Evolutionary conservation across 1,139 yeast species (phyloP).

Genomic region (Sugiyamaella pinicola): DNA sequence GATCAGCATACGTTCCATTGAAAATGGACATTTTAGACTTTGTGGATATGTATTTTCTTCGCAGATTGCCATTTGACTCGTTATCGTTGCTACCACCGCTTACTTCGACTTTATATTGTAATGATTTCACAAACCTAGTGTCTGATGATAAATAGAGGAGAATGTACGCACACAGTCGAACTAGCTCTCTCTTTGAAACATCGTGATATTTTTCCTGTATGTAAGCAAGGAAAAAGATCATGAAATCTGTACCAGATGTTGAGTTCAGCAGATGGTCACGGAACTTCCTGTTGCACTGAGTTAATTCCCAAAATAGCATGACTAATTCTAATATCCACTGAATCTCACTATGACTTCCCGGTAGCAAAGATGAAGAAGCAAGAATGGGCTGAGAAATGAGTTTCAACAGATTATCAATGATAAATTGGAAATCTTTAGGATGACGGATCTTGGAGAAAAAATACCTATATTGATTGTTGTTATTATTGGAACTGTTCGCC

Average conservation of each 20-base stretch:
- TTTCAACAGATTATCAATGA: slow-evolving; percentile 45
- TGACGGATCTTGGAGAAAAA: slow-evolving; percentile 43
- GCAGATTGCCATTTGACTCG: slow-evolving; percentile 30
- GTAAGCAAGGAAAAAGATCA: slow-evolving; percentile 59
- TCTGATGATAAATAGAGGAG: slow-evolving; percentile 64
- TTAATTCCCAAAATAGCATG: slow-evolving; percentile 72
- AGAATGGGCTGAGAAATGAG: slow-evolving; percentile 41
- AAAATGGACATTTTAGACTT: slow-evolving; percentile 31
- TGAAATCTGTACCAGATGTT: slow-evolving; percentile 55
- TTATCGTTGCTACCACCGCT: background rate
- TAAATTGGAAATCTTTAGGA: slow-evolving; percentile 49
- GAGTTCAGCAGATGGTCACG: slow-evolving; percentile 51
- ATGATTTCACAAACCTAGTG: slow-evolving; percentile 34
- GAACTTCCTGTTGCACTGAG: slow-evolving; percentile 62
- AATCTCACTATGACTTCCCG: slow-evolving; percentile 39
- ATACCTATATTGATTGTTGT: slow-evolving; percentile 39
- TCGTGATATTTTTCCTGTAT: slow-evolving; percentile 53
- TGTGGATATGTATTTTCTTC: slow-evolving; percentile 31
- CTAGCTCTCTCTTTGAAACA: slow-evolving; percentile 50
- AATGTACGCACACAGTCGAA: slow-evolving; percentile 62
- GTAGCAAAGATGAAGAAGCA: slow-evolving; percentile 39
- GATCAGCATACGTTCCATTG: slow-evolving; percentile 42
- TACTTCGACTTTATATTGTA: slow-evolving; percentile 36
- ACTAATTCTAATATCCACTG: slow-evolving; percentile 51
- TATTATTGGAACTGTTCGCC: slow-evolving; percentile 16